These are phyloP conservation scores for Hypoxylon cercidicola DNA, from an alignment of 495 filamentous ascomycete genomes.

Conservation along the genomic window DNA sequence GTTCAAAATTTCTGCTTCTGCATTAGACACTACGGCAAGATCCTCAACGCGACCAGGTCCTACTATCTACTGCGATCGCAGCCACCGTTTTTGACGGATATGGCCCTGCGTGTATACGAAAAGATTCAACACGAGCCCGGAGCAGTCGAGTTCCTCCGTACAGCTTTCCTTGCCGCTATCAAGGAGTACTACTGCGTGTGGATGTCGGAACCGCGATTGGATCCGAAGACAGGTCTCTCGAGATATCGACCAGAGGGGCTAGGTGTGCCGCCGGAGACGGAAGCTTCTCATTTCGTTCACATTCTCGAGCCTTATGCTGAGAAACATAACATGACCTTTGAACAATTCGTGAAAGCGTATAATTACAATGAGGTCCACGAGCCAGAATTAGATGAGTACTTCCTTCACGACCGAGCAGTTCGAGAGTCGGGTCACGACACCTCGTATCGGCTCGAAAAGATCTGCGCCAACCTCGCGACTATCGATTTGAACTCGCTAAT, in stretches of 20 bases:
- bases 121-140: constrained; percentile 83
- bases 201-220: constrained; percentile 81
- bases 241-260: constrained; percentile 89
- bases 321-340: constrained; percentile 82
- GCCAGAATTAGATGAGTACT: constrained; percentile 92
- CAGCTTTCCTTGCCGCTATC: constrained; percentile 86
- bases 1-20: constrained; percentile 96
- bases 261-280: constrained; percentile 94
- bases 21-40: constrained; percentile 98
- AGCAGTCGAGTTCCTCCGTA: constrained; percentile 78
- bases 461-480: constrained; percentile 89
- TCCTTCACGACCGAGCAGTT: constrained; percentile 92
- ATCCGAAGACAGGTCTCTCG: constrained; percentile 83
- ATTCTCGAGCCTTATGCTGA: constrained; percentile 85
- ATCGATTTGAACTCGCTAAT: constrained; percentile 93
- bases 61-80: constrained; percentile 96
- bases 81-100: constrained; percentile 96
- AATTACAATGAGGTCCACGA: constrained; percentile 81
- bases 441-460: constrained; percentile 86
- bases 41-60: constrained; percentile 93
- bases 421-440: constrained; percentile 98
- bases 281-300: constrained; percentile 86
- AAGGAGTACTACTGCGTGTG: constrained; percentile 96
- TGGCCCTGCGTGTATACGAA: constrained; percentile 90
- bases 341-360: constrained; percentile 86